phyloP scores from a whole-genome alignment of 73 alveolate species.

The Symbiodinium natans region DNA sequence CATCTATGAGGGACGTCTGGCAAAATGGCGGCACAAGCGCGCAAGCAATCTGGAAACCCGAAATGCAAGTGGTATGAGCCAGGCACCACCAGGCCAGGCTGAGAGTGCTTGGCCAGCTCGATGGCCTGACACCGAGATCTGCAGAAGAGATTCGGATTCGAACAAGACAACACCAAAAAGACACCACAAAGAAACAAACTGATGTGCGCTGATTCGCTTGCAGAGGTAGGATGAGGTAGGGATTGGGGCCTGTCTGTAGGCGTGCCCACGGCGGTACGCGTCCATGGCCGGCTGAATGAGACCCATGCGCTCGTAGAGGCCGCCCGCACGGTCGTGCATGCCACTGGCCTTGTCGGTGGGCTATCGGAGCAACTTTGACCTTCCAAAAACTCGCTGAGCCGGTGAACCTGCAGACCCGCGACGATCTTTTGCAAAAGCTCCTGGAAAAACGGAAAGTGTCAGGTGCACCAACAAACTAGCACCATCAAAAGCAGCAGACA shows the following conservation, averaged over 20 bases:
- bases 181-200: too few species aligned
- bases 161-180: too few species aligned
- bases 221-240: too few species aligned
- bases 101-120: slow-evolving; percentile 96
- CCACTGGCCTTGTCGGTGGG: slow-evolving; percentile 95
- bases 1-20: too few species aligned
- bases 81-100: slow-evolving; percentile 87
- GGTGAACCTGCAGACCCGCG: slow-evolving; percentile 56
- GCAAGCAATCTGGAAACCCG: too few species aligned
- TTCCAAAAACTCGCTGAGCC: background rate
- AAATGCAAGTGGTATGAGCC: too few species aligned
- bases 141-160: too few species aligned
- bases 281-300: slow-evolving; percentile 99
- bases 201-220: too few species aligned
- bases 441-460: background rate
- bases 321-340: slow-evolving; percentile 99
- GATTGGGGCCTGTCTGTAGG: slow-evolving; percentile 99
- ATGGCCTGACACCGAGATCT: slow-evolving; percentile 37
- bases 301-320: slow-evolving; percentile 99
- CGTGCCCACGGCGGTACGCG: slow-evolving; percentile 99
- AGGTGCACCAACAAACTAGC: background rate
- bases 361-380: background rate
- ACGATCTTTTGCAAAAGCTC: slow-evolving; percentile 78
- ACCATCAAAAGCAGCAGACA: background rate
- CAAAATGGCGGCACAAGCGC: too few species aligned